Percentiles rank a stretch among this genome's conserved stretches.
Evolutionary conservation across 176 grass and related monocot genomes (phyloP).

Genomic region (Oryza nivara): DNA sequence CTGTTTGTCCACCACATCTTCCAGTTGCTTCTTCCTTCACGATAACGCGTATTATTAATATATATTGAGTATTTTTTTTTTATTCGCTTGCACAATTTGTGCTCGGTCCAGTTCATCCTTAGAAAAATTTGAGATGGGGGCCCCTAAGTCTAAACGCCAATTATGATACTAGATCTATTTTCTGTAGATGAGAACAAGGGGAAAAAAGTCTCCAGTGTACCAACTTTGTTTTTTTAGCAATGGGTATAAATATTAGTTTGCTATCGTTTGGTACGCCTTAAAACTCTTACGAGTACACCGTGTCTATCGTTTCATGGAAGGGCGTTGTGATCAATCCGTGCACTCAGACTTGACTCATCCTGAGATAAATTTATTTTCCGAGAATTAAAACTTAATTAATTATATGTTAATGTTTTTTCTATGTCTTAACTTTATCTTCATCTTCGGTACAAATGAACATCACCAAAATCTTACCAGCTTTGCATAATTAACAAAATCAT

Average conservation of each 20-base stretch:
- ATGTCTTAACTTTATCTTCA: no score
- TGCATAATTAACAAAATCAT: no score
- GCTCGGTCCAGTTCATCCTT: background rate
- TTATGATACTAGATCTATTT: conserved; percentile 25
- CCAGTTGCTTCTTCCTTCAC: conserved; percentile 44
- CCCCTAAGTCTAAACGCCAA: conserved; percentile 17
- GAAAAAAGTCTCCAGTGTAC: conserved; percentile 25
- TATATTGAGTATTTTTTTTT: background rate
- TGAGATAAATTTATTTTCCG: no score
- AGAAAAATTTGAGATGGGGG: background rate
- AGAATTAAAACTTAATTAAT: no score
- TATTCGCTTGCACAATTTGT: conserved; percentile 32
- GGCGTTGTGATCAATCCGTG: background rate
- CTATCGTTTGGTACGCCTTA: background rate
- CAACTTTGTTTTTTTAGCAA: conserved; percentile 35
- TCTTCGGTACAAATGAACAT: no score
- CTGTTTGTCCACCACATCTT: conserved; percentile 49
- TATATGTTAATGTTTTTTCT: no score
- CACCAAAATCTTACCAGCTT: no score
- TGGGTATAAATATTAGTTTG: background rate
- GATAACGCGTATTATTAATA: conserved; percentile 36
- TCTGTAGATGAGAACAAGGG: conserved; percentile 37
- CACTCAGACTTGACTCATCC: background rate
- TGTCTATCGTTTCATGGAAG: background rate
- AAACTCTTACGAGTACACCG: conserved; percentile 9